Conservation (phyloP, 331 rosid species). For the Quercus phellos region DNA sequence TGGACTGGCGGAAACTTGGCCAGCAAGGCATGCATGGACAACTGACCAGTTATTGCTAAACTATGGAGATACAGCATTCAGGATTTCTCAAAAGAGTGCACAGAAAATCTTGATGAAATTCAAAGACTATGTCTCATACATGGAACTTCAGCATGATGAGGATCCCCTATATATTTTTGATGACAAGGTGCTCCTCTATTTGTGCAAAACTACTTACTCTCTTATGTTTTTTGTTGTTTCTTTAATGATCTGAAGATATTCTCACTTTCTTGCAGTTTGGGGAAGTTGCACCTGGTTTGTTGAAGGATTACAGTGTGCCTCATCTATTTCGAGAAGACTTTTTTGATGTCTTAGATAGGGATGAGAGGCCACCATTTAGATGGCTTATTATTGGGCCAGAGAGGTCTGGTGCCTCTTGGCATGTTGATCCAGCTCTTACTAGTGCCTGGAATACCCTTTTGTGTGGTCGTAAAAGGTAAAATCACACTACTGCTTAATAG, state of each 20-base stretch:
- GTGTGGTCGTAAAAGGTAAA: slow-evolving; percentile 86
- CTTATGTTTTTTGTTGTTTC: slow-evolving; percentile 7
- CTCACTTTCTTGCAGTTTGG: slow-evolving; percentile 63
- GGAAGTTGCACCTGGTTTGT: slow-evolving; percentile 75
- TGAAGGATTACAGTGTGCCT: slow-evolving; percentile 86
- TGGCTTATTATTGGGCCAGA: slow-evolving; percentile 96
- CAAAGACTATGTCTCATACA: slow-evolving; percentile 76
- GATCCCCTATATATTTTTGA: slow-evolving; percentile 97
- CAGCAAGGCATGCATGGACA: slow-evolving; percentile 83
- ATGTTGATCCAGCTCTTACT: slow-evolving; percentile 98
- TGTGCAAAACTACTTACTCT: background rate
- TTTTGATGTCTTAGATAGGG: slow-evolving; percentile 69
- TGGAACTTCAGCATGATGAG: slow-evolving; percentile 82
- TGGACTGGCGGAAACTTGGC: slow-evolving; percentile 84
- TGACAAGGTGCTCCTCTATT: slow-evolving; percentile 60
- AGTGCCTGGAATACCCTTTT: slow-evolving; percentile 99
- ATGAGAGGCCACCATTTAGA: slow-evolving; percentile 88
- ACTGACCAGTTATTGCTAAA: slow-evolving; percentile 55
- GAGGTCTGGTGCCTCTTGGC: slow-evolving; percentile 99
- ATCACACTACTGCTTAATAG: slow-evolving; percentile 1
- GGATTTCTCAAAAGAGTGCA: slow-evolving; percentile 78
- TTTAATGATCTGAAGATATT: slow-evolving; percentile 16
- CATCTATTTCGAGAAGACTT: slow-evolving; percentile 83
- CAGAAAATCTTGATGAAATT: slow-evolving; percentile 66
- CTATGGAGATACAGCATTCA: slow-evolving; percentile 75